phyloP scores from a whole-genome alignment of 2,329 filamentous ascomycete genomes.

The Paraphaeosphaeria minitans region DNA sequence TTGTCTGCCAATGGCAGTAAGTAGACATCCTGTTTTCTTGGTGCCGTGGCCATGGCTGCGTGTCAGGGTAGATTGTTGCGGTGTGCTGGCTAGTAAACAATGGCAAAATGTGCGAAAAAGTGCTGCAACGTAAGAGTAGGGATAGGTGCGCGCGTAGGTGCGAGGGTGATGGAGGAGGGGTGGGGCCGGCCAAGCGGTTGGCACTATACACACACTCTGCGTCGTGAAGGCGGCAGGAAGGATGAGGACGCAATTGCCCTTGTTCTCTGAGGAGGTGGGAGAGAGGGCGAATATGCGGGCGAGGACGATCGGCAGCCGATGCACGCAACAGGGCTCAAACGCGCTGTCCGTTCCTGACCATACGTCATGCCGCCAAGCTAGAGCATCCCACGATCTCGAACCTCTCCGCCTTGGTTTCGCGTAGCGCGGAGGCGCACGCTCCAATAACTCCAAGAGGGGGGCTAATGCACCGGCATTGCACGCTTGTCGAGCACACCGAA shows the following conservation, averaged over 20 bases:
- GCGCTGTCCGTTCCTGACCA: conserved; percentile 8
- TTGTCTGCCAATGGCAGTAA: conserved; percentile 89
- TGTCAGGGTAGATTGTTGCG: conserved; percentile 12
- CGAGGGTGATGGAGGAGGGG: neutral
- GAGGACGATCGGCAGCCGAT: conserved; percentile 11
- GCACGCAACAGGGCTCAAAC: conserved; percentile 1
- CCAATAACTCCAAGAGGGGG: neutral
- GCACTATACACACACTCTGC: conserved; percentile 4
- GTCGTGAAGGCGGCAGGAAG: conserved; percentile 9
- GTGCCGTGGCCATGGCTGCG: conserved; percentile 31
- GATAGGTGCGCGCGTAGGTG: conserved; percentile 18
- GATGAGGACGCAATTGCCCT: conserved; percentile 15
- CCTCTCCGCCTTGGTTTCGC: conserved; percentile 10
- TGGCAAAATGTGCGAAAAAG: conserved; percentile 15
- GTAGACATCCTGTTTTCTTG: conserved; percentile 64
- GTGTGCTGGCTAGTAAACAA: conserved; percentile 28
- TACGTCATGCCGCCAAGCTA: conserved; percentile 14
- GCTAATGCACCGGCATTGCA: conserved; percentile 10
- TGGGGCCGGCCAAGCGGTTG: neutral
- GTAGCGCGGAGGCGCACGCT: neutral
- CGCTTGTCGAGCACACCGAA: conserved; percentile 1
- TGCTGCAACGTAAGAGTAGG: conserved; percentile 9
- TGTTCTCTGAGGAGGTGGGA: conserved; percentile 4
- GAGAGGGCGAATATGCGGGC: conserved; percentile 10
- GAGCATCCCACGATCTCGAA: conserved; percentile 5